phyloP scores from a whole-genome alignment of 768 basidiomycete genomes.

The Naematelia aurantialba region DNA sequence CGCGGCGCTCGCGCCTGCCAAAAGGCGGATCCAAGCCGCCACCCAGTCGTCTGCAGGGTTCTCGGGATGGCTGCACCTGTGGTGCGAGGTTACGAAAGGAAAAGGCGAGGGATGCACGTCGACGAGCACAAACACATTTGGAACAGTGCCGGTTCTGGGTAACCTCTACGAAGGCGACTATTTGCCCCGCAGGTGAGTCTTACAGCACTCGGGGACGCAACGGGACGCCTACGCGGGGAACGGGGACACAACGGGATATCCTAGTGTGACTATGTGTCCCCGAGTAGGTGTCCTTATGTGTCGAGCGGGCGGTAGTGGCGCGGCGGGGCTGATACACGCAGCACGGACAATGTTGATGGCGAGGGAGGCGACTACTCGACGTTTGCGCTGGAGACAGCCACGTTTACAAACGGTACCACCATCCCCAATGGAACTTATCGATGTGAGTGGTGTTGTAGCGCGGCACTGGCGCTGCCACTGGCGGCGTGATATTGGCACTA shows the following conservation, averaged over 20 bases:
- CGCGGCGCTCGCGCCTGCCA: no score
- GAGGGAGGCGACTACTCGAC: conserved; percentile 44
- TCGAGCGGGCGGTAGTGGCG: neutral
- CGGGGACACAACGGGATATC: no score
- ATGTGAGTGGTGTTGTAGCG: no score
- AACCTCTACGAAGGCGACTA: conserved; percentile 56
- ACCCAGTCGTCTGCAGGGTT: neutral
- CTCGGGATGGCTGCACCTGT: conserved; percentile 6
- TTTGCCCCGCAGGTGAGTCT: no score
- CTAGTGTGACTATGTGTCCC: no score
- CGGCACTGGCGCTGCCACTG: no score
- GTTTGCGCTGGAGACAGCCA: conserved; percentile 31
- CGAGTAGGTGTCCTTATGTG: conserved; percentile 53
- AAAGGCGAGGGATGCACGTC: conserved; percentile 21
- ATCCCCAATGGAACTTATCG: conserved; percentile 55
- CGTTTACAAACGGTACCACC: conserved; percentile 52
- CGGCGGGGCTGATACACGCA: conserved; percentile 1
- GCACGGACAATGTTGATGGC: conserved; percentile 30
- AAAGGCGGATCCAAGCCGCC: neutral
- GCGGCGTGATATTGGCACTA: neutral
- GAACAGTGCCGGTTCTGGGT: conserved; percentile 56
- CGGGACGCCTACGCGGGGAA: no score
- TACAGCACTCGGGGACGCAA: no score
- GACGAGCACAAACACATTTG: conserved; percentile 27
- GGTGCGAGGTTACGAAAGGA: conserved; percentile 28